Base-by-base conservation (phyloP, 495 filamentous ascomycete species). In the Talaromyces proteolyticus region DNA sequence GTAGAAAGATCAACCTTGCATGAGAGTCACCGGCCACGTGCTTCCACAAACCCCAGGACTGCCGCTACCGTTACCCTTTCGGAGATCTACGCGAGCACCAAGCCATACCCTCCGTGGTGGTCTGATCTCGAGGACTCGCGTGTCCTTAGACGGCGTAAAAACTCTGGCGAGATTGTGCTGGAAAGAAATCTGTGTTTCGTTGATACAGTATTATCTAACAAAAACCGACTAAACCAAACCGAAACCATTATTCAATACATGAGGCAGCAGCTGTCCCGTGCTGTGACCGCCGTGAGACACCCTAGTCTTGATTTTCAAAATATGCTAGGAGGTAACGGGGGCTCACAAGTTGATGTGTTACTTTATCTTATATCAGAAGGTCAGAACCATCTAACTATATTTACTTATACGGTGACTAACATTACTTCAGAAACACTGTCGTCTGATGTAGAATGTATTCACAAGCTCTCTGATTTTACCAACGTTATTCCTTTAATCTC, bases 171-270 rank as follows among this genome's bases (percentile, higher is more conserved):
- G 50, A 76, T 82, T 25, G 83, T 96, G 36, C 73, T 98, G 47
- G 93, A 98, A 59, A 77, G 93, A 24, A 98, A 98, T 67, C 57
- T 98, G 8, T 96, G 91, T 61, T 98, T 98, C 62, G 85, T 96
- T 47, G 93, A 98, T 71, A 95, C 90, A 8, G 38, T 22, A 14
- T 36, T 23, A 2, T 84, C 86, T 20, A 82, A 87, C n/a, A 74
- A 79, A 36, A 85, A 82, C 39, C 81, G 78, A 57, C 59, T 82
- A 49, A 83, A 82, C 44, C 81, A 83, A 40, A 87, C 86, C 29
- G 80, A 86, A 34, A 72, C 76, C 14, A 81, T 94, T 17, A 61
- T 86, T 14, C 66, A 85, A 51, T 96, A 95, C 61, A 78, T 95
- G 20, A 81, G 89, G 54, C 75, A 78, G 23, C 86, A 93, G 53